Conservation (phyloP, 371 early-diverging fungal species). For the Mucor indicus region DNA sequence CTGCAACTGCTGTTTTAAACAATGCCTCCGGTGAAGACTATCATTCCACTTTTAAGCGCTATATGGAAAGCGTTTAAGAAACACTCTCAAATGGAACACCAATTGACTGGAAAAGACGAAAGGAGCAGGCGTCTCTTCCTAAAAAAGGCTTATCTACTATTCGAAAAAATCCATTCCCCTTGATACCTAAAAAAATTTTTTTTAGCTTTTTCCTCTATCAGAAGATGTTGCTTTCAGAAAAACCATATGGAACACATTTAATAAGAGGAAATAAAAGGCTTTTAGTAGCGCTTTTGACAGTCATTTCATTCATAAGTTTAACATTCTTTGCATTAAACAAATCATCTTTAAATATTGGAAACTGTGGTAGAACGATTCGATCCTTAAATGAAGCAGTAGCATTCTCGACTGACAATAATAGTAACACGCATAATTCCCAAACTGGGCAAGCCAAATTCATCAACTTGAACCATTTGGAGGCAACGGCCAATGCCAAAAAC, state of each 20-base stretch:
- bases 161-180: no score
- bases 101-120: no score
- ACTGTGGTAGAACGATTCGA: constrained; percentile 29
- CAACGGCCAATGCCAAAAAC: constrained; percentile 18
- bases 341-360: constrained; percentile 18
- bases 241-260: constrained; percentile 25
- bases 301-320: constrained; percentile 29
- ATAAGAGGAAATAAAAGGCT: constrained; percentile 36
- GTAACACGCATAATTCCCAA: neutral
- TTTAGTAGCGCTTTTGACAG: constrained; percentile 19
- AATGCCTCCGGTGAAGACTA: no score
- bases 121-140: no score
- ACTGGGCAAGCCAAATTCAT: constrained; percentile 17
- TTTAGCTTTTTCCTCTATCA: no score
- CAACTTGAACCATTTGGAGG: constrained; percentile 26
- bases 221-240: constrained; percentile 27
- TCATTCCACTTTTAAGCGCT: no score
- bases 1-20: no score
- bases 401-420: constrained; percentile 11
- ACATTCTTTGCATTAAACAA: constrained; percentile 32
- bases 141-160: no score
- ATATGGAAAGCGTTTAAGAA: no score
- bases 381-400: constrained; percentile 30
- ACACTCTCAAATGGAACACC: no score
- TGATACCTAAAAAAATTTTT: no score